These are phyloP conservation scores for Tetraselmis striata DNA, from an alignment of 139 green algal genomes.

Conservation along the genomic window DNA sequence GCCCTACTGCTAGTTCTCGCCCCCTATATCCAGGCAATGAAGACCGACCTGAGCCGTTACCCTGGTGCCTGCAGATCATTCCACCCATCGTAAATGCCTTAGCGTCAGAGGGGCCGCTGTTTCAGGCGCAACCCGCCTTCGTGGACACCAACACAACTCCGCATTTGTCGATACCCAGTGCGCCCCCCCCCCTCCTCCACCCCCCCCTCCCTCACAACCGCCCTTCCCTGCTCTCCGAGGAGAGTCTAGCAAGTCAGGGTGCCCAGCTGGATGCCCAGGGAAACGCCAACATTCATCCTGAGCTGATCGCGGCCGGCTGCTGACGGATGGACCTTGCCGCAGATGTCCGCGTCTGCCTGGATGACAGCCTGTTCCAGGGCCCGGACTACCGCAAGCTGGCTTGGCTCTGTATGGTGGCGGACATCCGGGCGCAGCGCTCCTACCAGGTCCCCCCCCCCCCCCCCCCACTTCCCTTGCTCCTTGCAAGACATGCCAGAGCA, in stretches of 20 bases:
- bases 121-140: background rate
- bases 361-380: background rate
- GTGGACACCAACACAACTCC: background rate
- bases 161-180: background rate
- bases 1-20: background rate
- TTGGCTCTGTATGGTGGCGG: background rate
- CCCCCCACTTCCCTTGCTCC: too few relatives aligned
- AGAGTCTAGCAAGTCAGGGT: too few relatives aligned
- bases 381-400: background rate
- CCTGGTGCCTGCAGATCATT: background rate
- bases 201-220: background rate
- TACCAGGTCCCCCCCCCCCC: background rate
- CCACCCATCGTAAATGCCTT: background rate
- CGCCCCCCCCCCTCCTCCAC: background rate
- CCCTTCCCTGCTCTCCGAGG: background rate
- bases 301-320: too few relatives aligned
- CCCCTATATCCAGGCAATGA: too few relatives aligned
- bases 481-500: too few relatives aligned
- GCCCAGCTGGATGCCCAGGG: too few relatives aligned
- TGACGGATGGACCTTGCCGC: background rate
- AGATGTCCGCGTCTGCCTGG: background rate
- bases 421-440: background rate
- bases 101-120: background rate
- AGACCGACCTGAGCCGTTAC: too few relatives aligned
- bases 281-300: too few relatives aligned